phyloP scores from a whole-genome alignment of 495 filamentous ascomycete genomes.

The Hypoxylon perforatum region DNA sequence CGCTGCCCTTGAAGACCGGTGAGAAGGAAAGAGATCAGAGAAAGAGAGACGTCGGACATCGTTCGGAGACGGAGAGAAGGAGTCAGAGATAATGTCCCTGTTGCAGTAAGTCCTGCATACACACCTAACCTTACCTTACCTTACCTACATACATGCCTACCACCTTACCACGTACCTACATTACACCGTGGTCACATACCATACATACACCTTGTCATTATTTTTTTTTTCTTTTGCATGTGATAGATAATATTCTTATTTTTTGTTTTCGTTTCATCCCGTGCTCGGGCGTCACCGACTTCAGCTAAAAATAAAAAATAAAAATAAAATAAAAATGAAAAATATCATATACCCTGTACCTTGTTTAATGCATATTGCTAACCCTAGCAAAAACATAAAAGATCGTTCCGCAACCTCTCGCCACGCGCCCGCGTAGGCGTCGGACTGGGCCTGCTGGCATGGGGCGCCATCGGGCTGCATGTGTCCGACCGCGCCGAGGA shows the following conservation, averaged over 20 bases:
- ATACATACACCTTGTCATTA: conserved; percentile 9
- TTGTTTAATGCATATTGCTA: background rate
- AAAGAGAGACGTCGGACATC: conserved; percentile 12
- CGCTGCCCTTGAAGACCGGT: conserved; percentile 8
- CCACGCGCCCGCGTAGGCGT: conserved; percentile 50
- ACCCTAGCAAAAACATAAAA: conserved; percentile 15
- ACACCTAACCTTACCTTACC: no score
- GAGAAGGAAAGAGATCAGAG: conserved; percentile 9
- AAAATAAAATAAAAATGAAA: conserved; percentile 14
- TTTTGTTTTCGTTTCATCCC: background rate
- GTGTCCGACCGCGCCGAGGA: conserved; percentile 55
- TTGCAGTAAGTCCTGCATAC: conserved; percentile 39
- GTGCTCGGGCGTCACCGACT: conserved; percentile 39
- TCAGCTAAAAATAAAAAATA: conserved; percentile 11
- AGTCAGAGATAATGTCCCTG: conserved; percentile 33
- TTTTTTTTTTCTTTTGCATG: background rate
- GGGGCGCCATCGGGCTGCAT: conserved; percentile 56
- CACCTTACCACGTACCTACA: conserved; percentile 7
- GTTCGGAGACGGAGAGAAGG: background rate
- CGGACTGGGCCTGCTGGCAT: conserved; percentile 55
- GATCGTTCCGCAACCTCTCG: conserved; percentile 53
- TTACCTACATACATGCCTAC: conserved; percentile 1
- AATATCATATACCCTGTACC: background rate
- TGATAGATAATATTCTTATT: background rate
- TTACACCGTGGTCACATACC: conserved; percentile 16